Base-by-base conservation (phyloP, 257 asterid genomes). In the Coffea canephora region DNA sequence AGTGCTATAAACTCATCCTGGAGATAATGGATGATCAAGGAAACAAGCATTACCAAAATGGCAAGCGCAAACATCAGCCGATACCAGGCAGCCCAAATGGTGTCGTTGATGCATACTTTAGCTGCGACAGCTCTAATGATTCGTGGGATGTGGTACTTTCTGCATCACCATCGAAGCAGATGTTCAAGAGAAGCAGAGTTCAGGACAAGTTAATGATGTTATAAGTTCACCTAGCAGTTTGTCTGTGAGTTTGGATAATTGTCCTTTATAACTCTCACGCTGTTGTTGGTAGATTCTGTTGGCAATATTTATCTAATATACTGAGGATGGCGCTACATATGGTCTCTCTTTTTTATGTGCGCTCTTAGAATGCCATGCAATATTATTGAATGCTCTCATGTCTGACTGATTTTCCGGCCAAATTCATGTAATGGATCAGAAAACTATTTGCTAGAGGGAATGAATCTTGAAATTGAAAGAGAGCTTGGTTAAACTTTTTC, bases 91-190 rank as follows among this genome's bases (percentile, higher is more conserved):
- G 91, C 76, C 91, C 91, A 45, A 74, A 84, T 71, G 88, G 89
- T 18, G 90, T 88, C 8, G 73, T 88, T 27, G 89, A 86, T 83
- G 85, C 87, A 27, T 84, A 85, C 80, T 86, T 88, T 39, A 84
- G 86, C 84, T 84, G 86, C 39, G 90, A 88, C 12, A 86, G 90
- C 79, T 88, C 91, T 15, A 82, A 85, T 52, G 91, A 88, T 57
- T 84, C 90, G 0, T 88, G 91, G 91, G 83, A 82, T 27, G 73
- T 73, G 54, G 77, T 82, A 71, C 61, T 74, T 67, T 78, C 83
- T 0, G 78, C 75, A 50, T 83, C 87, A 50, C 82, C 87, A 25
- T 78, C 86, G 0, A 85, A 81, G 70, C 85, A 84, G n/a, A 67
- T 74, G 83, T 77, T 76, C 76, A 88, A 86, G 91, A 83, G 84